phyloP scores from a whole-genome alignment of 495 filamentous ascomycete species.

The Penicillium roqueforti region DNA sequence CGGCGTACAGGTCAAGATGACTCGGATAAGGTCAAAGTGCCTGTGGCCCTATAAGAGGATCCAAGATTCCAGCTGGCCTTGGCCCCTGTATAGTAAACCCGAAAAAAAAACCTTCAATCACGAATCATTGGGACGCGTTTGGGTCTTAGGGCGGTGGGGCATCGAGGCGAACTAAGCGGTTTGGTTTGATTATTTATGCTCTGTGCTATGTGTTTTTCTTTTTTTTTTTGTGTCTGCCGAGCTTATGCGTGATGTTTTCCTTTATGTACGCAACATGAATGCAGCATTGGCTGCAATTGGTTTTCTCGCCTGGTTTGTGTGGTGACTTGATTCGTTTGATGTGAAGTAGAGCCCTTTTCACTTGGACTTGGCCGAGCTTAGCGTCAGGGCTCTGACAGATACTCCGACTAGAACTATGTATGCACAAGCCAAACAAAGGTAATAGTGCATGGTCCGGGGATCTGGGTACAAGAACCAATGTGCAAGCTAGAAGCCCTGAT shows the following conservation, averaged over 20 bases:
- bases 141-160: constrained; percentile 37
- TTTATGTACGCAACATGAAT: constrained; percentile 14
- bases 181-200: constrained; percentile 38
- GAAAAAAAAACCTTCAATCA: constrained; percentile 32
- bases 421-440: neutral
- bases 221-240: constrained; percentile 15
- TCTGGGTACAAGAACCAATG: neutral
- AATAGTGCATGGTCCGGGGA: neutral
- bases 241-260: constrained; percentile 26
- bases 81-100: constrained; percentile 47
- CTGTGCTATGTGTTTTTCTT: constrained; percentile 17
- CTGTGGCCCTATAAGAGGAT: constrained; percentile 28
- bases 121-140: constrained; percentile 43
- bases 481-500: neutral
- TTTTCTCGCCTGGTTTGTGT: neutral
- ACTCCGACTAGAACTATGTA: neutral
- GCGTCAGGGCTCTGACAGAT: neutral
- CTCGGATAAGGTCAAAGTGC: constrained; percentile 44
- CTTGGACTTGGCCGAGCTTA: neutral
- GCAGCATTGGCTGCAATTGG: constrained; percentile 5
- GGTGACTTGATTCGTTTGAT: neutral
- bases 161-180: constrained; percentile 45
- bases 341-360: neutral
- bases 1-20: constrained; percentile 48
- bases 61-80: constrained; percentile 25